Evolutionary conservation across 2,329 filamentous ascomycete species (phyloP), one percentile per base, ranked within the genome.

Genomic region (Ambrosiella xylebori): DNA sequence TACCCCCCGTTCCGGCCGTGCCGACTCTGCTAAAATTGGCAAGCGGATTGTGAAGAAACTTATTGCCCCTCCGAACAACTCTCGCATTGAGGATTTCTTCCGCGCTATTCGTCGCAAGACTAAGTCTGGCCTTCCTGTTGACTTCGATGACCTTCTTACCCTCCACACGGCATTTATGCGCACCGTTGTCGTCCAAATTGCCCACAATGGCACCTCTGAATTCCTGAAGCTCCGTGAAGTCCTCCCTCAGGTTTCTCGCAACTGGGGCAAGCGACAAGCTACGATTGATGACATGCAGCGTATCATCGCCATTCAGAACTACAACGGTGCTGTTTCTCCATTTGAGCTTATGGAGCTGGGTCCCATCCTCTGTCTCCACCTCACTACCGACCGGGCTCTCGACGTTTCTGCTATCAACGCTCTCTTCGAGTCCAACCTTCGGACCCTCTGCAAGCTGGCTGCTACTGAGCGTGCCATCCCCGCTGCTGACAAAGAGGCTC

Each of bases 181-280:
- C 64, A 81, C 84, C 0, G 71, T 88, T 27, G 77, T 79, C 0
- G 70, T 89, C 8, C 84, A 88, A 64, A 77, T 81, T 61, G 82
- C 82, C 1, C 85, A 90, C 68, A 80, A 84, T 67, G 82, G 83
- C 60, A 71, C 72, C 37, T 72, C 75, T 52, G 74, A 78, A 0
- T 82, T 86, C 0, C 78, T 82, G 27, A 83, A 88, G 64, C 68
- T 88, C 50, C 73, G 75, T 40, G 71, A 74, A 37, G 73, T 89
- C 40, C 74, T 78, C 39, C 80, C 80, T 8, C 76, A 81, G 59
- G 73, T 87, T 45, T 79, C 84, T 11, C 77, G 80, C 62, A 73
- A 82, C 41, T 90, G 85, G 85, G 83, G 84, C 60, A 88, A 85
- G 70, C 76, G 84, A 38, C 75, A 75, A 59, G 83, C 88, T 13